Evolutionary conservation across 2,329 filamentous ascomycete species (phyloP), one percentile per base, ranked within the genome.

Genomic region (Tolypocladium pustulatum): DNA sequence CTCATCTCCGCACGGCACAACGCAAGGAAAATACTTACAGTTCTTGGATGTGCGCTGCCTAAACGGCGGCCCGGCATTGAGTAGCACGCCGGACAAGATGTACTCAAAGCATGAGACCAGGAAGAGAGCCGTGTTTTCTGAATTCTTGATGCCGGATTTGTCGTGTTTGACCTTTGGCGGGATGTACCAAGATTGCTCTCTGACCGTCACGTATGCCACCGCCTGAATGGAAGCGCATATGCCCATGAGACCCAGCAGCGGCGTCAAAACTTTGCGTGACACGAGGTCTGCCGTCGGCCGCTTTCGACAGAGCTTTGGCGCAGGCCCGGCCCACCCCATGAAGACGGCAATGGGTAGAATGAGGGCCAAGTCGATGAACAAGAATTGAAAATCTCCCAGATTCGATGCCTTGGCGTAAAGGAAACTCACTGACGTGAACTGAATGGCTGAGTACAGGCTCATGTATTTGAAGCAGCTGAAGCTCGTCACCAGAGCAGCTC

Each of bases 391-490:
- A 72, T 99, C 94, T 55, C 94, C 95, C 7, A 99, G 78, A 69
- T 99, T 99, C 10, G 90, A 96, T 13, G 89, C 95, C 9, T 87
- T 91, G 8, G 91, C 90, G 72, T 99, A 99, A 20, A 99, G 81
- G 70, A 99, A 97, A 80, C 89, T 96, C 68, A 99, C 95, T 0
- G 90, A 91, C 9, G 91, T 96, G 77, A 99, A 99, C 72, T 99
- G 94, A 64, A 99, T 99, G n/a, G 94, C 93, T 2, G 92, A 97
- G 77, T 99, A 99, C 64, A 99, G 76, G 66, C 90, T 95, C 95
- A 99, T 99, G 75, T 96, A 99, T 77, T 97, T 99, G 82, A 99
- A 99, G 77, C 94, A 99, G 76, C 90, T 95, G 77, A 99, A 99
- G 73, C 91, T 96, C 15, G 94, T 99, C n/a, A 97, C 92, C 38